phyloP scores from a whole-genome alignment of 2,329 filamentous ascomycete species.

The Curvularia eragrostidis region DNA sequence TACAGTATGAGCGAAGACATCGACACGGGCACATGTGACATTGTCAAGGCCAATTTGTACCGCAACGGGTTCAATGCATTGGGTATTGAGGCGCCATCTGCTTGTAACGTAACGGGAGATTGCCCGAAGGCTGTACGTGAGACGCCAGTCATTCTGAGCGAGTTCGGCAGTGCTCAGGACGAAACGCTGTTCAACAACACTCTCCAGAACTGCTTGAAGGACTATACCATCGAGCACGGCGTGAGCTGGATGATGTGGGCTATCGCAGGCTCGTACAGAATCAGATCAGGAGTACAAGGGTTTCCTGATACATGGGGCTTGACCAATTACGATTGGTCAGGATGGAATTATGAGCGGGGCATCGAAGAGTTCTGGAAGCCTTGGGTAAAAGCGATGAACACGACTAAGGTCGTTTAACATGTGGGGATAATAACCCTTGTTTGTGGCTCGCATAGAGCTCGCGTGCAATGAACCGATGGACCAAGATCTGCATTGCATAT shows the following conservation, averaged over 20 bases:
- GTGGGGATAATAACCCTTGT: neutral
- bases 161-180: constrained; percentile 50
- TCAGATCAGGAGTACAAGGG: constrained; percentile 55
- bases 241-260: constrained; percentile 61
- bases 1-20: constrained; percentile 55
- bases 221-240: constrained; percentile 54
- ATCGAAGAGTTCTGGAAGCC: constrained; percentile 61
- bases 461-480: neutral
- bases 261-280: constrained; percentile 58
- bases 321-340: constrained; percentile 56
- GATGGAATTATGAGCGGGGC: constrained; percentile 56
- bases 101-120: constrained; percentile 46
- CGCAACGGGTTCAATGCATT: constrained; percentile 59
- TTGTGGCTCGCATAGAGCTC: neutral
- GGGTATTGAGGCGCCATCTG: constrained; percentile 44
- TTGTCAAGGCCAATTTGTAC: constrained; percentile 59
- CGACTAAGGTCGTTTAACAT: constrained; percentile 21
- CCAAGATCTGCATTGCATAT: neutral
- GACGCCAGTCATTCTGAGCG: constrained; percentile 48
- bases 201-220: constrained; percentile 56
- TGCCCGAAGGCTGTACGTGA: constrained; percentile 45
- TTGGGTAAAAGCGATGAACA: constrained; percentile 55
- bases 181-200: constrained; percentile 53
- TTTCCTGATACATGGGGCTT: constrained; percentile 59
- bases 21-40: constrained; percentile 56